Base-by-base conservation (phyloP, 2,329 filamentous ascomycete genomes). In the Pseudovirgaria hyperparasitica region DNA sequence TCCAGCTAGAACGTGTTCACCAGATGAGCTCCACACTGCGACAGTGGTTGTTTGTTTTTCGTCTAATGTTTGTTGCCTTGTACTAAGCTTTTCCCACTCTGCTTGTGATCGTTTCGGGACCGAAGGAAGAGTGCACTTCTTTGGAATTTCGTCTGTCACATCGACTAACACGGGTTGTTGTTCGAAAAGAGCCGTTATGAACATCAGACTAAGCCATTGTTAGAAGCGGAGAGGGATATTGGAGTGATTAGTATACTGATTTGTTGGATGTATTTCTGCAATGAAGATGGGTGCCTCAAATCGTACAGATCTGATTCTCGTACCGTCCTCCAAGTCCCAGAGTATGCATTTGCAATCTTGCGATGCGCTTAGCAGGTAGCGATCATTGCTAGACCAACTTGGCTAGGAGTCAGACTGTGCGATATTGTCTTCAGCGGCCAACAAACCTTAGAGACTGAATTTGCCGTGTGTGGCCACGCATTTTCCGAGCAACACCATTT, bases 331-430 rank as follows among this genome's bases (percentile, higher is more conserved):
- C 32, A 98, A 63, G 54, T 98, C 90, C 90, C 90, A 98, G 1
- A 98, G 66, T 26, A 93, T 85, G 36, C 81, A 86, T 56, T 92
- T 92, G 82, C 87, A 96, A 46, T 93, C 90, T 52, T 94, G 84
- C 23, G 85, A 92, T 8, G 85, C 82, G 32, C 84, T 93, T 31
- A 98, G 70, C 27, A 98, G 65, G 55, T 93, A 96, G 39, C 82
- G 72, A 15, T 90, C 87, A 57, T 85, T 82, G 42, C 78, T 70
- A 27, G 87, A 94, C 90, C 90, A 98, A 60, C 86, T 67, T 32
- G 28, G n/a, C n/a, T n/a, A n/a, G n/a, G n/a, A 3, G 16, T 25
- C 10, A 13, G 16, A 16, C 11, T 5, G 16, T 35, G 5, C 34
- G 33, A 27, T 4, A 7, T 29, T n/a, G n/a, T n/a, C n/a, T n/a